Percentiles rank a stretch among this genome's conserved stretches.
phyloP scores from a whole-genome alignment of 176 grass and related monocot species.

The Otatea glauca region DNA sequence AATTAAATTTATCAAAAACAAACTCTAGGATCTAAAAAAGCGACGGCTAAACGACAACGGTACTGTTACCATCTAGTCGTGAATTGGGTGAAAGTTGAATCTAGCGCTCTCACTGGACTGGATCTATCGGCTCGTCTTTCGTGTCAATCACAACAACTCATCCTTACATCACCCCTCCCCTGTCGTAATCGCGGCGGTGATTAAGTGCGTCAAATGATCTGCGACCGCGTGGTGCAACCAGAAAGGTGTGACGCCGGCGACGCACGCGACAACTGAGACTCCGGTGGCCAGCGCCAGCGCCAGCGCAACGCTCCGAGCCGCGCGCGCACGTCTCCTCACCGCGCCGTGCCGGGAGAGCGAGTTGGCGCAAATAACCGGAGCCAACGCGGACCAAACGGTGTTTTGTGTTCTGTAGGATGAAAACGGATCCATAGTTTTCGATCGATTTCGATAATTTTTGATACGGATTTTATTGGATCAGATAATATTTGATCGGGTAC shows the following conservation, averaged over 20 bases:
- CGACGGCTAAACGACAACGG: no score
- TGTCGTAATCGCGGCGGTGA: background rate
- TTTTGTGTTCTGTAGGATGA: no score
- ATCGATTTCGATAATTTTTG: no score
- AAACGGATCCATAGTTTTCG: no score
- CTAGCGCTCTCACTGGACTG: background rate
- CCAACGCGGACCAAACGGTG: background rate
- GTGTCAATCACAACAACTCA: slow-evolving; percentile 5
- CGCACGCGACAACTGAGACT: background rate
- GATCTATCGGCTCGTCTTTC: background rate
- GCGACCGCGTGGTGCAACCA: background rate
- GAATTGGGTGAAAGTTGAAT: no score
- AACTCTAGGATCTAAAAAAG: no score
- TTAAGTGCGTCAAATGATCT: background rate
- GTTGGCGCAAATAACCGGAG: background rate
- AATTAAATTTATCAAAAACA: no score
- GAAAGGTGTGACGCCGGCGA: background rate
- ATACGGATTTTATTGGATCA: no score
- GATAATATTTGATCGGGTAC: no score
- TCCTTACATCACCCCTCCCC: background rate
- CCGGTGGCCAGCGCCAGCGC: background rate
- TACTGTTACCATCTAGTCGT: no score
- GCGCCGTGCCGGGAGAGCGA: background rate
- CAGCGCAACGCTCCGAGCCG: background rate
- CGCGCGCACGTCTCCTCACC: background rate